Conservation (phyloP, 192 early-diverging fungal species). For the Mortierella antarctica region DNA sequence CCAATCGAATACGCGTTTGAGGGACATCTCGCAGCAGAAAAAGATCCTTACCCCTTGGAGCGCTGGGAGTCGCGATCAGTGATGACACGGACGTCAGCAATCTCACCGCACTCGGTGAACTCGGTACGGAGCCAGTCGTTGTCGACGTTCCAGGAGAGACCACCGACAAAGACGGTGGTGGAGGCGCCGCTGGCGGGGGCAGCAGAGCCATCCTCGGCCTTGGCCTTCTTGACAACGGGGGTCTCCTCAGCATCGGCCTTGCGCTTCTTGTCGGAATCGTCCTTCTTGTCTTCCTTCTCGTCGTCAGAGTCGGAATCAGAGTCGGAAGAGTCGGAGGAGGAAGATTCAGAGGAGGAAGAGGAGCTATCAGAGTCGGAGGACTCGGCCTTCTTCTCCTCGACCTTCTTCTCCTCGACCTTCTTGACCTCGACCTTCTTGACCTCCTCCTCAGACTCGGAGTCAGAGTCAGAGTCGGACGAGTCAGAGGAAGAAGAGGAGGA, state of each 20-base stretch:
- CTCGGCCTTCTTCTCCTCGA: constrained; percentile 23
- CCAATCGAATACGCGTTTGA: too few relatives aligned
- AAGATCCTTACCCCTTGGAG: constrained; percentile 73
- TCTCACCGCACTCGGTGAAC: constrained; percentile 77
- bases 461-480: constrained; percentile 55
- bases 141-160: constrained; percentile 76
- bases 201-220: constrained; percentile 57
- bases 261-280: constrained; percentile 61
- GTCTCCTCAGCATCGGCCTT: constrained; percentile 57
- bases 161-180: constrained; percentile 78
- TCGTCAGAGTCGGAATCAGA: constrained; percentile 52
- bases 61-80: constrained; percentile 75
- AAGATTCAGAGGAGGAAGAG: constrained; percentile 9
- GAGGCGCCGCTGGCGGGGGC: constrained; percentile 45
- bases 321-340: constrained; percentile 15
- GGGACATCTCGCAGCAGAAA: neutral
- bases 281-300: constrained; percentile 56
- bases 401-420: constrained; percentile 44
- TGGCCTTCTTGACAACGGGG: constrained; percentile 56
- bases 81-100: constrained; percentile 81
- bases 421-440: constrained; percentile 32
- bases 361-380: constrained; percentile 33
- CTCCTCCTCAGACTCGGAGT: constrained; percentile 34
- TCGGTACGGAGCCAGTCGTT: constrained; percentile 70
- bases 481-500: constrained; percentile 31